Evolutionary conservation across 225 moss, liverwort and hornwort genomes (phyloP), one percentile per base, ranked within the genome.

Genomic region (Anthoceros angustus): DNA sequence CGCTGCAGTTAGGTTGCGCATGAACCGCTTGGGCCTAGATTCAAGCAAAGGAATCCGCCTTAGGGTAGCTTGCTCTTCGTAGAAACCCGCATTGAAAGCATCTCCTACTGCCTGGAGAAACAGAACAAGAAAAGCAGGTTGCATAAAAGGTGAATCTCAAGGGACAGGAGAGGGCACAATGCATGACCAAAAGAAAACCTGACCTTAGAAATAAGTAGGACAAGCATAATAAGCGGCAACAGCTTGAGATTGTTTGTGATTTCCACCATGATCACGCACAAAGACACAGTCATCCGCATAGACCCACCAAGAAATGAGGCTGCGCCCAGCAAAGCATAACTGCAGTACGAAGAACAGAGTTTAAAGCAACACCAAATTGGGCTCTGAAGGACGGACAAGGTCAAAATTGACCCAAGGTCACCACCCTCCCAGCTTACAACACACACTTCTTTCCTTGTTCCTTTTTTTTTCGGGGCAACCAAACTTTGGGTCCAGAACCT

Each of bases 221-320:
- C 98, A 66, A 98, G 78, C 98, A 98, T 98, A 64, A 98, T 98
- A 14, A 98, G 79, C 4, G 98, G 98, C 43, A 98, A 83, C 21
- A 98, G 86, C 76, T 98, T 89, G 66, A 98, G 84, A 77, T 98
- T 98, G 64, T 98, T 98, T 12, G 98, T 98, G 50, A 98, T 98
- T 83, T 98, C 98, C 69, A 98, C 98, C 98, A 98, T 98, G 42
- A 98, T 98, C 24, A 98, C 98, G 76, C 98, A 98, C 9, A 98
- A 86, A 62, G 98, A 98, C 32, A 98, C 98, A 42, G 98, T 98
- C 98, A 98, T 98, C 72, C 98, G 83, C 98, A 98, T 98, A 40
- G 98, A 98, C 64, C 98, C 98, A 41, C 98, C 98, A 25, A 98
- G 86, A 75, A 98, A 98, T 39, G 98, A 98, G 68, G 98, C 98